A percentile compares a stretch with the other conserved stretches of the same genome.
Conservation (phyloP, 179 eudicot genomes). For the Actinidia polygama region DNA sequence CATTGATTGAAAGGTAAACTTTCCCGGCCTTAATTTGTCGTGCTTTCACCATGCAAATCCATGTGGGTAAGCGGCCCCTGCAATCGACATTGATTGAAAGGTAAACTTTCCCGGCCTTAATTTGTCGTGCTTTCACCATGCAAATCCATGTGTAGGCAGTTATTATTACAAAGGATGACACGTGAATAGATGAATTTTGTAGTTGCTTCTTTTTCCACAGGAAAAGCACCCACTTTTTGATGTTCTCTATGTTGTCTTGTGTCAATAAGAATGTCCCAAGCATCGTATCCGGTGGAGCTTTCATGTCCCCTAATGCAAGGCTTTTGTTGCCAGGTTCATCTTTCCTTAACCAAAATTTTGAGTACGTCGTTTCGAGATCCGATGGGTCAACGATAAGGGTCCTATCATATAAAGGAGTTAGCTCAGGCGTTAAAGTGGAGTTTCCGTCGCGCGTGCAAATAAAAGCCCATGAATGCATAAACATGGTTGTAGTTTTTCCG, state of each 20-base stretch:
- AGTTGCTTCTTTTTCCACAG: not conserved
- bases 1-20: constrained; percentile 40
- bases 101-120: not conserved
- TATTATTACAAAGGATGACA: not conserved
- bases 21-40: not conserved
- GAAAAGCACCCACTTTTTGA: not conserved
- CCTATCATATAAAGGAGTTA: constrained; percentile 37
- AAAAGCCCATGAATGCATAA: constrained; percentile 45
- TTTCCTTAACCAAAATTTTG: constrained; percentile 19
- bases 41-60: constrained; percentile 40
- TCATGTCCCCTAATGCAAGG: not conserved
- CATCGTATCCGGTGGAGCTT: constrained; percentile 14
- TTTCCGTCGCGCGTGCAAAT: constrained; percentile 21
- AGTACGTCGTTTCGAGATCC: constrained; percentile 24
- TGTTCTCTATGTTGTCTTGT: constrained; percentile 21
- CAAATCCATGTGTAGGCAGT: constrained; percentile 22
- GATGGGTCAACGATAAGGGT: constrained; percentile 29
- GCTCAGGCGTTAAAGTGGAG: not conserved
- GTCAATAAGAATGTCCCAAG: constrained; percentile 40
- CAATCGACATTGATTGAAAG: constrained; percentile 21
- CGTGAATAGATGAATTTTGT: not conserved
- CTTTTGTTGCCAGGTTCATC: not conserved
- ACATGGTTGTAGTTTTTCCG: constrained; percentile 39
- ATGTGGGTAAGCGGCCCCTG: constrained; percentile 25
- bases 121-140: constrained; percentile 11